Base-by-base conservation (phyloP, 306 rosid genomes). In the Trifolium repens region DNA sequence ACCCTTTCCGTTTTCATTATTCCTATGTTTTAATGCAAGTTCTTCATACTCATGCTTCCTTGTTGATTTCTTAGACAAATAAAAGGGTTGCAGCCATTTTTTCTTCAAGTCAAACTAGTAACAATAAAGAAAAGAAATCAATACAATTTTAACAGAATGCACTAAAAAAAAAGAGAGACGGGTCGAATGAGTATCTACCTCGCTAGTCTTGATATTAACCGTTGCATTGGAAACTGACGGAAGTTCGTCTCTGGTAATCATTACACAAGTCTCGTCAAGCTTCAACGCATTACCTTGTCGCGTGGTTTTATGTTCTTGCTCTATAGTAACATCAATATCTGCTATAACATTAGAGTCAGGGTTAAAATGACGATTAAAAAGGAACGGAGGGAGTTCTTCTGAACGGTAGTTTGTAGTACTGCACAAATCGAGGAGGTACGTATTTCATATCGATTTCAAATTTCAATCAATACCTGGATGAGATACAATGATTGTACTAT, bases 31-130 rank as follows among this genome's bases (percentile, higher is more conserved):
- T 54, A 84, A 58, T 8, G 93, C 96, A 37, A 94, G 97, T 81
- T 87, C 87, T 77, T 90, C 67, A 39, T 92, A 92, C 86, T 94
- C 99, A 80, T 86, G 85, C 88, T 78, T 90, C 87, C 97, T 94
- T 19, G 84, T 77, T 26, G 83, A 78, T 73, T 80, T 91, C 82
- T 79, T 85, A 75, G 88, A 80, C 69, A 87, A 80, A 19, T 88
- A 79, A 72, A 94, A 91, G 4, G 84, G 84, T 58, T 84, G 85
- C 64, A 72, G 68, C 58, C 78, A 71, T 77, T 89, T 94, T 77
- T 91, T 84, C 96, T 89, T 84, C 64, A 32, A 32, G 35, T 32
- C 35, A 70, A 69, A 50, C 67, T 69, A 71, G 12, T 8, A 58
- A 34, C 5, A 24, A 11, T 19, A 58, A 6, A 62, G 43, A 37